Evolutionary conservation across 225 moss, liverwort and hornwort genomes (phyloP).

Genomic region (Climacium dendroides): DNA sequence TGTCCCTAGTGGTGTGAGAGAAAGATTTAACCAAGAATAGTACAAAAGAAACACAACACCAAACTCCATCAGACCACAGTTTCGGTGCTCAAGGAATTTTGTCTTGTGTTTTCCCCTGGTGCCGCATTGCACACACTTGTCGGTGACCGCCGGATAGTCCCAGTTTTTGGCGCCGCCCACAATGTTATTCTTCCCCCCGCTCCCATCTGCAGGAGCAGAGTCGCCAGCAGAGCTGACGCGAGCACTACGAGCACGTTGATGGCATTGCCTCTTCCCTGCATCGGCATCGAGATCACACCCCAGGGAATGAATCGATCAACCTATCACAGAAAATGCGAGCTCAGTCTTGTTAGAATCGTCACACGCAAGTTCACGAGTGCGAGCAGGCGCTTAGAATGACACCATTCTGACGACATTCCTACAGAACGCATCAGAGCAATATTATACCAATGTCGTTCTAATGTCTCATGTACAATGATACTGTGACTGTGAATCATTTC

Average conservation of each 20-base stretch:
- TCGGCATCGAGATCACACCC: not conserved
- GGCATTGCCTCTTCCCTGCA: slow-evolving; percentile 25
- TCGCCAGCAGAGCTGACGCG: not conserved
- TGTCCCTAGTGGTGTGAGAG: too few relatives aligned
- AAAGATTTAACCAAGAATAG: too few relatives aligned
- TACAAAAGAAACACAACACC: too few relatives aligned
- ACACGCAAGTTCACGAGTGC: not conserved
- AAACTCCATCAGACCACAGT: too few relatives aligned
- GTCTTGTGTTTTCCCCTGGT: too few relatives aligned
- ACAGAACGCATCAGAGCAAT: not conserved
- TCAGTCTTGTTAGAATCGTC: not conserved
- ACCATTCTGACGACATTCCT: not conserved
- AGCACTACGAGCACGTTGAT: not conserved
- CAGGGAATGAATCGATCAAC: not conserved
- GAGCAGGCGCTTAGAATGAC: not conserved
- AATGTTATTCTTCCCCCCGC: not conserved
- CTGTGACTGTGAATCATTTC: too few relatives aligned
- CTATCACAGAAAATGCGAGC: not conserved
- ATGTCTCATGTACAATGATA: not conserved
- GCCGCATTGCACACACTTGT: too few relatives aligned
- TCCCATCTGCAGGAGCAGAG: not conserved
- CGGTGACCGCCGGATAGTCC: not conserved
- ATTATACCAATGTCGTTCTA: not conserved
- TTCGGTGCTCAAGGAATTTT: too few relatives aligned
- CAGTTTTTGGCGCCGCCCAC: slow-evolving; percentile 4